Evolutionary conservation across 371 early-diverging fungal genomes (phyloP), one percentile per base, ranked within the genome.

Genomic region (Syncephalis plumigaleata): DNA sequence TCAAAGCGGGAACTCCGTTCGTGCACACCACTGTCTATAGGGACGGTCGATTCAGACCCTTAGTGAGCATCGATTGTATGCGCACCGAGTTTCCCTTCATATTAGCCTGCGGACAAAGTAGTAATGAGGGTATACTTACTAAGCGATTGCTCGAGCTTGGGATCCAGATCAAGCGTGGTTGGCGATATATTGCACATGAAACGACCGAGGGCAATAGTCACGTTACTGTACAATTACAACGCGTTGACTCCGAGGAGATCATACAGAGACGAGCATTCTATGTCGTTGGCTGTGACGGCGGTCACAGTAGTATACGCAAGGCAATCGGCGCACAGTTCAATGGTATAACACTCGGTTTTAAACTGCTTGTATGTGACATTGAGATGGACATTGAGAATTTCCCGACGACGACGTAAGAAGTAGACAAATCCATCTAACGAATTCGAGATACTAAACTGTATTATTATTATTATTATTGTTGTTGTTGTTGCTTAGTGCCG

Each of bases 221-320:
- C 4, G 11, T 31, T 11, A 31, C 7, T 31, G 11, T 31, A 4
- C 31, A 31, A 11, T 31, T 31, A 7, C 4, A 31, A 11, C 4
- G 11, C 4, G 31, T 31, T 11, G 31, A 31, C 11, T 31, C 31
- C 4, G 11, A 31, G 4, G 31, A 31, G 11, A 11, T 31, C 11
- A 31, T 31, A 31, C 4, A 4, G 31, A 7, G 31, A 4, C 31
- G 11, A 11, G 11, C 31, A 31, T 11, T 11, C 11, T 64, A 64
- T 38, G 23, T 64, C 36, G 39, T 64, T 18, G 64, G 54, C 3
- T 56, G 57, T 5, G 61, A 64, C 47, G 64, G 64, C 15, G 61
- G 54, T 3, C 52, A 53, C 3, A 58, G 58, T 7, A 45, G 49
- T 8, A 57, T 61, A 7, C 44, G 64, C 23, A 54, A 56, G 39